Base-by-base conservation (phyloP, 306 rosid genomes). In the Heteromeles arbutifolia region DNA sequence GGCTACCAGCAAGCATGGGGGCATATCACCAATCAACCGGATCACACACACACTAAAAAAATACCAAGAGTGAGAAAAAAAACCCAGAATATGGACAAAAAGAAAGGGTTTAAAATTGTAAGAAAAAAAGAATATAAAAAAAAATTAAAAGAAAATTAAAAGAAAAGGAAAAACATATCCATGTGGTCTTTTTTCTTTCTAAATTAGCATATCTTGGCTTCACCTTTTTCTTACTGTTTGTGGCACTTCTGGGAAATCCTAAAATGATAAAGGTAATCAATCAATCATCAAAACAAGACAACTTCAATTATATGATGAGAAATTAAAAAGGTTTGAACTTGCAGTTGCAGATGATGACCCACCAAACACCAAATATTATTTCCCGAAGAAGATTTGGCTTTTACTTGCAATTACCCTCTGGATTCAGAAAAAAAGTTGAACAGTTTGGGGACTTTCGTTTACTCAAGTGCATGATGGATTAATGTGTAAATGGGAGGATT, bases 11-110 rank as follows among this genome's bases (percentile, higher is more conserved):
- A 50, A 80, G 74, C 78, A 78, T 76, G 65, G 15, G 65, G 58
- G 76, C 73, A 28, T 65, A 85, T 82, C 57, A 71, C 48, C 24
- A 79, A 78, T 67, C 79, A 32, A 76, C 74, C 78, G 74, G 85
- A 91, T 90, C 97, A 81, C 78, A 75, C 85, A 62, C 70, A 75
- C 97, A 81, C 75, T 69, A 84, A 63, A 76, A 78, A 74, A 63
- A 58, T 75, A 82, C 78, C 50, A 73, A 83, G 82, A 83, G 73
- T 68, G 69, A 78, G 81, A 83, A 50, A 64, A 45, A 50, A 56
- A 9, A 56, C 62, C 48, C 78, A 77, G 84, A 76, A 86, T 76
- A 77, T 63, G 63, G 90, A 91, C 93, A 86, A 88, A 93, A 75
- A 85, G 69, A 75, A 80, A 71, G 34, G 21, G 34, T 39, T 70